Base-by-base conservation (phyloP, 1,284 basidiomycete genomes). In the Stygiomarasmius scandens region DNA sequence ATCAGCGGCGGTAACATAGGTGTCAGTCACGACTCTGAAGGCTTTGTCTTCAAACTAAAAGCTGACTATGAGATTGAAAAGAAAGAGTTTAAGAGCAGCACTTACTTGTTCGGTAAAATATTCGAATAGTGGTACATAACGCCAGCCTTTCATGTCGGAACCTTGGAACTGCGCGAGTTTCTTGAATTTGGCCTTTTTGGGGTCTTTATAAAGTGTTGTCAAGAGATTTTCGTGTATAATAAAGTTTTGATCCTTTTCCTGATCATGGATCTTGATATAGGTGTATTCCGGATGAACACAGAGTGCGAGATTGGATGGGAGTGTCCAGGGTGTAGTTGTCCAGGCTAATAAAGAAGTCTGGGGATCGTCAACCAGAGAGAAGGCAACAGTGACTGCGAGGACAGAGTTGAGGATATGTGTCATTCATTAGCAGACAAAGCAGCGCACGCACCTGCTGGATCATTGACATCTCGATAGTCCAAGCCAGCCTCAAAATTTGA, bases 261-360 rank as follows among this genome's bases (percentile, higher is more conserved):
- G 83, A 68, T 99, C 97, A 74, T 95, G 88, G 66, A 99, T 96
- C 76, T 99, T 99, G 84, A 98, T 81, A 74, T 99, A 99, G 29
- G 87, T 96, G 70, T 91, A 94, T 61, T 96, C 92, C 29, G 97
- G 96, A 74, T 99, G 93, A 9, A 98, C 97, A 68, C 96, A 98
- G 55, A 99, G 84, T 0, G 85, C 95, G 47, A 99, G 81, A 75
- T 99, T 99, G 55, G 95, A 96, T 1, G 97, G 96, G 5, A 99
- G 80, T 0, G 97, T 99, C 95, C 96, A 99, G 0, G 97, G 97
- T 0, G 97, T 99, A 20, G 96, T 99, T 22, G 96, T 99, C 96
- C 96, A 99, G 8, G 97, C 97, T 44, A 99, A 80, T 36, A 99
- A 78, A 5, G 93, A 90, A 23, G 96, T 98, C 58, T 80, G 84